These are phyloP conservation scores for Rhexocercosporidium sp. DNA, from an alignment of 2,329 filamentous ascomycete genomes.

Conservation along the genomic window DNA sequence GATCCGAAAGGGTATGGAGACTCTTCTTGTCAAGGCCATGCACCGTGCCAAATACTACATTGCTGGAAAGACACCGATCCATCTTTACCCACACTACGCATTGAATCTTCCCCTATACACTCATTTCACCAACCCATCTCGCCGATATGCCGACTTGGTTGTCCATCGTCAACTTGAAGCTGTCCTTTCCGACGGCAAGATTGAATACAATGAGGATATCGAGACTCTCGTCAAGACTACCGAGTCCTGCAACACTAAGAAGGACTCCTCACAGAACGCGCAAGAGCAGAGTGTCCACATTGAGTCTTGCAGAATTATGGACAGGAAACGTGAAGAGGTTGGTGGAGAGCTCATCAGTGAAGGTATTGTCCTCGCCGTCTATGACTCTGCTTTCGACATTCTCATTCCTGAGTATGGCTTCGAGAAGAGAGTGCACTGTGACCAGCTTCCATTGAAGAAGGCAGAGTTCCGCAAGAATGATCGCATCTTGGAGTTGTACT, in stretches of 20 bases:
- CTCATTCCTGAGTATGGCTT: slow-evolving; percentile 98
- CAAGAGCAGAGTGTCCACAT: slow-evolving; percentile 99
- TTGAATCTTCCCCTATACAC: slow-evolving; percentile 94
- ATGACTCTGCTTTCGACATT: slow-evolving; percentile 98
- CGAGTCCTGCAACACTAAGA: slow-evolving; percentile 98
- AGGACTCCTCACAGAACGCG: slow-evolving; percentile 95
- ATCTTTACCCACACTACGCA: slow-evolving; percentile 85
- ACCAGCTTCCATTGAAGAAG: slow-evolving; percentile 97
- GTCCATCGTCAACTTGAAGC: slow-evolving; percentile 95
- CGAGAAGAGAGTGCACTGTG: slow-evolving; percentile 98
- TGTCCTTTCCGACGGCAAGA: slow-evolving; percentile 78
- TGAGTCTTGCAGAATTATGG: slow-evolving; percentile 94
- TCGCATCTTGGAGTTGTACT: slow-evolving; percentile 93
- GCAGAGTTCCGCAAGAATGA: slow-evolving; percentile 99
- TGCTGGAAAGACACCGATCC: slow-evolving; percentile 76
- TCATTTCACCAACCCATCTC: slow-evolving; percentile 94
- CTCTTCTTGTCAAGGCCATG: slow-evolving; percentile 92
- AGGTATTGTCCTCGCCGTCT: slow-evolving; percentile 95
- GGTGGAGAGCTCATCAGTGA: slow-evolving; percentile 94
- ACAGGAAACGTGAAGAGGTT: slow-evolving; percentile 83
- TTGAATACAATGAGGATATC: slow-evolving; percentile 87
- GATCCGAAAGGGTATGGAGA: slow-evolving; percentile 97
- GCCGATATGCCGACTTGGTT: slow-evolving; percentile 92
- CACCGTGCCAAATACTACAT: slow-evolving; percentile 95
- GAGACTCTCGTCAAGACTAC: slow-evolving; percentile 90